These are phyloP conservation scores for Flaveria sonorensis DNA, from an alignment of 129 eudicot genomes.

Conservation along the genomic window DNA sequence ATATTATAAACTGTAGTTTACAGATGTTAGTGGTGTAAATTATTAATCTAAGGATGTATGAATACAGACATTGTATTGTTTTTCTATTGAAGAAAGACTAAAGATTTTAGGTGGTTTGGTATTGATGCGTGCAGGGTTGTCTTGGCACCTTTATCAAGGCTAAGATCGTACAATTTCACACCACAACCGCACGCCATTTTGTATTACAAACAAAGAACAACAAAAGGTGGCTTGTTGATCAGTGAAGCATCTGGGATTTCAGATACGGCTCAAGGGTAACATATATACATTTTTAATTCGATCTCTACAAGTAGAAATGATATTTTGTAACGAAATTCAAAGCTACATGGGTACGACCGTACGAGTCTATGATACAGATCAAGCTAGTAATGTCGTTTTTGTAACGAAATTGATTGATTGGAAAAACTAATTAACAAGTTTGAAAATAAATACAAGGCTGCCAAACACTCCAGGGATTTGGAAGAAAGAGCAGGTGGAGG, in stretches of 20 bases:
- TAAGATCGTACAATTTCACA: slow-evolving; percentile 46
- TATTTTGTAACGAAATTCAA: too few relatives aligned
- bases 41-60: too few relatives aligned
- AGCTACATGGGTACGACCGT: too few relatives aligned
- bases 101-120: too few relatives aligned
- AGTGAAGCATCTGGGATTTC: slow-evolving; percentile 53
- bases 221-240: slow-evolving; percentile 42
- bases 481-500: slow-evolving; percentile 44
- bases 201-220: slow-evolving; percentile 47
- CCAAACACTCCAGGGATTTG: slow-evolving; percentile 51
- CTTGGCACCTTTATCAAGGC: slow-evolving; percentile 43
- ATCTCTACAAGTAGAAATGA: not conserved
- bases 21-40: too few relatives aligned
- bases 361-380: too few relatives aligned
- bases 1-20: too few relatives aligned
- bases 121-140: slow-evolving; percentile 15
- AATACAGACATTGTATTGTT: too few relatives aligned
- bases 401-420: not conserved
- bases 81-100: too few relatives aligned
- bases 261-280: slow-evolving; percentile 44
- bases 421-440: not conserved
- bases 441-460: not conserved
- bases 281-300: too few relatives aligned
- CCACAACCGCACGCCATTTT: slow-evolving; percentile 50
- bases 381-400: too few relatives aligned